Conservation (phyloP, 1,284 basidiomycete species). For the Gymnopus androsaceus region DNA sequence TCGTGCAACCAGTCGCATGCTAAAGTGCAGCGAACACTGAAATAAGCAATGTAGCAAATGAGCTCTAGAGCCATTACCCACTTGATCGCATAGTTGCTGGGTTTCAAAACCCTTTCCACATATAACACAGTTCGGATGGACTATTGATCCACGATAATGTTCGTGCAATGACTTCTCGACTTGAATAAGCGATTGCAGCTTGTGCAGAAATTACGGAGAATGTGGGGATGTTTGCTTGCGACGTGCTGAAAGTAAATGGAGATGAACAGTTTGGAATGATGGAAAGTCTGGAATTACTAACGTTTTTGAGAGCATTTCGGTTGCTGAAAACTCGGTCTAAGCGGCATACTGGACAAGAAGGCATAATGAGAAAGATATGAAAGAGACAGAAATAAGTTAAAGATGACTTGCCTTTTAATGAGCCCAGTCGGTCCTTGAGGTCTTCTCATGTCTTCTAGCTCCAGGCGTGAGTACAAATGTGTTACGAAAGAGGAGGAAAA, state of each 20-base stretch:
- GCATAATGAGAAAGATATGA: neutral
- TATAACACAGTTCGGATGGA: constrained; percentile 41
- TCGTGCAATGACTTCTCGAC: constrained; percentile 31
- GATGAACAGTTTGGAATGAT: neutral
- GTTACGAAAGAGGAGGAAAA: neutral
- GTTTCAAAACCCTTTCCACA: constrained; percentile 32
- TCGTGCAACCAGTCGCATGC: neutral
- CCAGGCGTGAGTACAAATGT: no score
- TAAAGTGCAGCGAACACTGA: neutral
- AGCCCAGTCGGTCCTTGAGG: neutral
- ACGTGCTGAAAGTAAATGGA: neutral
- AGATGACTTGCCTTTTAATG: neutral
- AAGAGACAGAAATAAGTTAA: no score
- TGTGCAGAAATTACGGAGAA: neutral
- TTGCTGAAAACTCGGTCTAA: neutral
- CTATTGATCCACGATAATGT: constrained; percentile 43
- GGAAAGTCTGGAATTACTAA: neutral
- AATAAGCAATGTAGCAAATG: neutral
- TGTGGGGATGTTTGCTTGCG: neutral
- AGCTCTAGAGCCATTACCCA: neutral
- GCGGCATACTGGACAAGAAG: neutral
- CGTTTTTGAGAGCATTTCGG: neutral
- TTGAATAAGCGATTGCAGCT: neutral
- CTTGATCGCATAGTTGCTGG: neutral
- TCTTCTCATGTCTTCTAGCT: neutral